Evolutionary conservation across 768 basidiomycete genomes (phyloP), one percentile per base, ranked within the genome.

Genomic region (Tephrocybe sp.): DNA sequence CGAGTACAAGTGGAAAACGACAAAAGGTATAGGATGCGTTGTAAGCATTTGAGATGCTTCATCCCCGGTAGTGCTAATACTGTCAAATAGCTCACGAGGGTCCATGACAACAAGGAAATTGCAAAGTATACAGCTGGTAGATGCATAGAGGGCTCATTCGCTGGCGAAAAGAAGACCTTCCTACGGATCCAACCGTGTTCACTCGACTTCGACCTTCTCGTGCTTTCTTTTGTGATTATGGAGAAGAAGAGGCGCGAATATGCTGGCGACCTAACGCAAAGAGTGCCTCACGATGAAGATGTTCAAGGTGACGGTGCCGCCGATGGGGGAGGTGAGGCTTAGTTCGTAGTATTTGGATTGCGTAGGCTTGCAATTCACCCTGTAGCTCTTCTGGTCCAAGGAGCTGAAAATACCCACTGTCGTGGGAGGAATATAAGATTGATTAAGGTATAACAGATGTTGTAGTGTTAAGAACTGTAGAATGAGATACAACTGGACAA

Each of bases 211-310:
- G 80, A 82, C 62, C 66, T 82, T 42, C 65, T 82, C 35, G 63
- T 82, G 11, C 63, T 82, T 20, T 77, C 82, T 14, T 82, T 81
- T 54, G 55, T 82, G 48, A 72, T 83, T 49, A 72, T 80, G 70
- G 79, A 80, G 67, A 79, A 74, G 65, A 77, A 77, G 59, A 67
- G 77, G 36, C 70, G 77, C 16, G 76, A 77, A 38, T 62, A 63
- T 41, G 61, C 60, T 1, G 70, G 66, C 7, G 68, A 71, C 52
- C 65, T 68, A 6, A 59, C 62, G 16, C 52, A 52, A 23, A 38
- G 62, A 22, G 53, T 51, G 34, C 60, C 58, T 16, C 62, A 68
- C 50, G 68, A 70, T 47, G 71, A 70, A 36, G 73, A 77, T 48
- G 68, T 68, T 0, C 63, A 66, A 33, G 73, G 71, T 12, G 72